Conservation (phyloP, 169 alveolate species). For the Cryptosporidium parvum region DNA sequence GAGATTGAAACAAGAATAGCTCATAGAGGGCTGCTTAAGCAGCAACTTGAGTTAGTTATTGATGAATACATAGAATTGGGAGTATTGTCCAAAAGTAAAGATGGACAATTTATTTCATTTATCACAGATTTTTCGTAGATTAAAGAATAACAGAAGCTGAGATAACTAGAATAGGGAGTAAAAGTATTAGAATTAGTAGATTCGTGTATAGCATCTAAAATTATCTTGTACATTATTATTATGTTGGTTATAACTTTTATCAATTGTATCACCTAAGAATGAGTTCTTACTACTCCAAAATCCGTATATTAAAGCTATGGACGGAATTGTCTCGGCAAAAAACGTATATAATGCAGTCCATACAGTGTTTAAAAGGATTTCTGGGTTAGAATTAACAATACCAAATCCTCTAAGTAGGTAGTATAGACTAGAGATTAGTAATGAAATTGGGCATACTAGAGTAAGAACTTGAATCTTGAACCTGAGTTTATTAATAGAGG, state of each 20-base stretch:
- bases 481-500: slow-evolving; percentile 28
- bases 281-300: slow-evolving; percentile 48
- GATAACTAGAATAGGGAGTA: background rate
- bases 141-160: background rate
- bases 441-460: slow-evolving; percentile 41
- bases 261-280: background rate
- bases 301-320: slow-evolving; percentile 29
- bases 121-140: slow-evolving; percentile 35
- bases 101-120: slow-evolving; percentile 75
- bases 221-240: background rate
- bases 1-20: slow-evolving; percentile 50
- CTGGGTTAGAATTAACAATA: background rate
- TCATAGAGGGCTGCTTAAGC: slow-evolving; percentile 57
- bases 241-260: background rate
- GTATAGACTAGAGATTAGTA: background rate
- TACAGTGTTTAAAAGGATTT: background rate
- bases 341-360: slow-evolving; percentile 10
- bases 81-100: slow-evolving; percentile 80
- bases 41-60: slow-evolving; percentile 77
- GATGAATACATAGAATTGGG: slow-evolving; percentile 85
- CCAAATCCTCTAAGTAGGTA: background rate
- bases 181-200: background rate
- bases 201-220: slow-evolving; percentile 27
- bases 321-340: slow-evolving; percentile 21
- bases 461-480: slow-evolving; percentile 46